A percentile compares a stretch with the other conserved stretches of the same genome.
phyloP scores from a whole-genome alignment of 2,329 filamentous ascomycete genomes.

The Geosmithia flava region DNA sequence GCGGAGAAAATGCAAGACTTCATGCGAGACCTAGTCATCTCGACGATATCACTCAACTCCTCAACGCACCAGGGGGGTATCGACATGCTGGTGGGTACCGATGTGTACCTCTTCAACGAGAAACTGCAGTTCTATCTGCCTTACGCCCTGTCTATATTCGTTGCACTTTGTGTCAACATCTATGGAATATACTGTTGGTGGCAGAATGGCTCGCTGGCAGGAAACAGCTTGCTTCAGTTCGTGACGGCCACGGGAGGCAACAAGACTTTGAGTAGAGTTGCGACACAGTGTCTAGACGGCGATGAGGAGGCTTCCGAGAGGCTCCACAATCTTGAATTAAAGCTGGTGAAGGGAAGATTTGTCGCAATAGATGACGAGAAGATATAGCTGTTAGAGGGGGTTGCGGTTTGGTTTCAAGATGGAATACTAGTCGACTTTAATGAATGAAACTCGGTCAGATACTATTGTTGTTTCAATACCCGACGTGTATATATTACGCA shows the following conservation, averaged over 20 bases:
- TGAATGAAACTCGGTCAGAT: no score
- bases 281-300: background rate
- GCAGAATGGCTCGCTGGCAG: background rate
- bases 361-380: background rate
- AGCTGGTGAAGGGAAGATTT: background rate
- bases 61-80: background rate
- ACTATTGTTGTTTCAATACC: no score
- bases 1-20: background rate
- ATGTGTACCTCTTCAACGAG: background rate
- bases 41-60: background rate
- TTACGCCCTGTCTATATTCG: background rate
- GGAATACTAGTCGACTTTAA: no score
- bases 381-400: no score
- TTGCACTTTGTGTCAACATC: background rate
- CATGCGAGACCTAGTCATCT: background rate
- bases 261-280: background rate
- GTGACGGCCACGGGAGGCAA: background rate
- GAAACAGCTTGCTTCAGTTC: background rate
- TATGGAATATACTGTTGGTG: background rate
- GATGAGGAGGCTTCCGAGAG: background rate
- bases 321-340: background rate
- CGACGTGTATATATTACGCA: no score
- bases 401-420: no score
- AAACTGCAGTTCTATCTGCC: background rate
- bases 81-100: background rate